phyloP scores from a whole-genome alignment of 2,329 filamentous ascomycete species.

The Sporothrix euskadiensis region DNA sequence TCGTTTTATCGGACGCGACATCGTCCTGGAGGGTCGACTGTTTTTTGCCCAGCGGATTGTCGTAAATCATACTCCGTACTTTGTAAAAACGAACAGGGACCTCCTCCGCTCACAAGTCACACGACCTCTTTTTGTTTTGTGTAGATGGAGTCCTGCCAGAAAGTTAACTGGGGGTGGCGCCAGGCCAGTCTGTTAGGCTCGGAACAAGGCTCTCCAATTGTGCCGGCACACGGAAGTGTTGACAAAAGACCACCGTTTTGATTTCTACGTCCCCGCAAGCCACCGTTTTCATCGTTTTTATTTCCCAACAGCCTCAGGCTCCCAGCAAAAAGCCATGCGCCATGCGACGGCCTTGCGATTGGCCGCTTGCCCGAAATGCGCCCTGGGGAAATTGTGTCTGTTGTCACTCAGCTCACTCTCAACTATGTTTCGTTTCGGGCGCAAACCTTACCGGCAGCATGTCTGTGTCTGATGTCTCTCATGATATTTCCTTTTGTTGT shows the following conservation, averaged over 20 bases:
- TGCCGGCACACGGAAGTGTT: background rate
- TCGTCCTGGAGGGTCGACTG: background rate
- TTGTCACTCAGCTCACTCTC: background rate
- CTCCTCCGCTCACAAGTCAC: background rate
- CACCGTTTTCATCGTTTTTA: background rate
- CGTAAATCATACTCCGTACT: background rate
- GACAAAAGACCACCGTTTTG: background rate
- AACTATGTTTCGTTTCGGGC: background rate
- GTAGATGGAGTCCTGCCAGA: background rate
- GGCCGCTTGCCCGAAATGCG: background rate
- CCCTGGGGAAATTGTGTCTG: background rate
- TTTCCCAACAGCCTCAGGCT: background rate
- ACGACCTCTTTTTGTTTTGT: conserved; percentile 2
- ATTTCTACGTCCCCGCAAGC: background rate
- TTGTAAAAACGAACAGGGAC: background rate
- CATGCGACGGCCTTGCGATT: background rate
- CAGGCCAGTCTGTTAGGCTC: background rate
- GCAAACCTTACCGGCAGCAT: background rate
- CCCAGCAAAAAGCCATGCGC: background rate
- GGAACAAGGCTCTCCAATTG: background rate
- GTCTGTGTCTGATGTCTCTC: background rate
- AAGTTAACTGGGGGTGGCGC: background rate
- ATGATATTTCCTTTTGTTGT: background rate
- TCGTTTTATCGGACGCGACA: conserved; percentile 1
- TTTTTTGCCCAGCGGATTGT: background rate